Percentiles rank a stretch among this genome's conserved stretches.
phyloP scores from a whole-genome alignment of 2,329 filamentous ascomycete genomes.

The Cordyceps farinosa region DNA sequence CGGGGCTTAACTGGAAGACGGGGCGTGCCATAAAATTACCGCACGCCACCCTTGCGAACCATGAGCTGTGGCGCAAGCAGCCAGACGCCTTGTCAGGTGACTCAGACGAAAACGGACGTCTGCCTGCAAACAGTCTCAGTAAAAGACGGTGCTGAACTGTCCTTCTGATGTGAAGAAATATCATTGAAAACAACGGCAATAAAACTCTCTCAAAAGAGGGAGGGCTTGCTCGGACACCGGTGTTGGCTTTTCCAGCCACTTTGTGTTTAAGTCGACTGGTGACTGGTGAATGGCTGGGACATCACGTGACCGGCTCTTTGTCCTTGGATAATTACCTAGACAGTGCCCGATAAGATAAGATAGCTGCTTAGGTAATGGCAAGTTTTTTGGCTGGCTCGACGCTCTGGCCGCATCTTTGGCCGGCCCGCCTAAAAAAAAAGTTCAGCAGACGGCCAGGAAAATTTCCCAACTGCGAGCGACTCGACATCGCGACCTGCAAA shows the following conservation, averaged over 20 bases:
- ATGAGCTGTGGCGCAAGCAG: conserved; percentile 18
- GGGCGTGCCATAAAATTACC: conserved; percentile 17
- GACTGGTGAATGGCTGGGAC: too few species aligned
- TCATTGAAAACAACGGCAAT: neutral
- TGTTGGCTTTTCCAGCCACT: too few species aligned
- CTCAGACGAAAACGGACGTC: conserved; percentile 13
- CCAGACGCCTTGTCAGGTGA: conserved; percentile 14
- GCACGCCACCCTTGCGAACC: conserved; percentile 13
- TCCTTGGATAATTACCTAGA: neutral
- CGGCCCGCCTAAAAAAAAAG: conserved; percentile 22
- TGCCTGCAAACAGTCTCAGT: conserved; percentile 12
- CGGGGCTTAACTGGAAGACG: neutral
- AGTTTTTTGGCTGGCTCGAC: neutral
- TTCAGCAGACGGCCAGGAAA: conserved; percentile 17
- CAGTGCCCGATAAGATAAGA: conserved; percentile 11
- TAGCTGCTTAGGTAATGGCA: conserved; percentile 16
- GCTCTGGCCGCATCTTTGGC: conserved; percentile 5
- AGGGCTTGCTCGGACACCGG: too few species aligned
- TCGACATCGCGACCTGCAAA: neutral
- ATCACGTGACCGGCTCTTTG: neutral
- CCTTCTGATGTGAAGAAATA: too few species aligned
- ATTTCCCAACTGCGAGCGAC: conserved; percentile 15
- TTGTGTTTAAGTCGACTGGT: too few species aligned
- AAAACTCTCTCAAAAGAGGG: neutral
- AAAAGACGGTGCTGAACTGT: neutral